These are phyloP conservation scores for Colletotrichum sansevieriae DNA, from an alignment of 2,329 filamentous ascomycete species.

Conservation along the genomic window DNA sequence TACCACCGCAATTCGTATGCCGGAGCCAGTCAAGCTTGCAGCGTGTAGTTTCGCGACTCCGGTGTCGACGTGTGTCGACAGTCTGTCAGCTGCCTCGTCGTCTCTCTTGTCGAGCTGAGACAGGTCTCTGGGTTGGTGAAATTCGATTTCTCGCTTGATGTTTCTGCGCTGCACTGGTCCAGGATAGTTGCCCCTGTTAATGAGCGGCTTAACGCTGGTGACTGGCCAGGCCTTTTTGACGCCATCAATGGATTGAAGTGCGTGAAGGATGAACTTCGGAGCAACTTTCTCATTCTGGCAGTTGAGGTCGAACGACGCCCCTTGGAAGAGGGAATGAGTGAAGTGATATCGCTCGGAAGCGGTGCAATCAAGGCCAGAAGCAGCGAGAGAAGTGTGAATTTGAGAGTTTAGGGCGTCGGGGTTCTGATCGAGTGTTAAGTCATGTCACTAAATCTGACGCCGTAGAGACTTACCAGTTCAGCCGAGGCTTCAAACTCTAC, in stretches of 20 bases:
- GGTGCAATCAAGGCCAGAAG: slow-evolving; percentile 11
- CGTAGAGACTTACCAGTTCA: slow-evolving; percentile 3
- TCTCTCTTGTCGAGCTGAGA: not conserved
- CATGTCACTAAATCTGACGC: not conserved
- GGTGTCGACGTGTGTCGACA: slow-evolving; percentile 46
- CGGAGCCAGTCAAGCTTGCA: slow-evolving; percentile 16
- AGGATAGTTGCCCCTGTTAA: not conserved
- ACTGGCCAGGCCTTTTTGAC: slow-evolving; percentile 34
- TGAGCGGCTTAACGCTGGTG: not conserved
- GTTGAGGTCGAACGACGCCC: slow-evolving; percentile 20
- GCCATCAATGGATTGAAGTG: slow-evolving; percentile 8
- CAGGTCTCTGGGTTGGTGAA: not conserved
- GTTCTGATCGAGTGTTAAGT: not conserved
- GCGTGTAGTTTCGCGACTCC: slow-evolving; percentile 29
- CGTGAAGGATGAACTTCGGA: not conserved
- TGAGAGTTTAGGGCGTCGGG: not conserved
- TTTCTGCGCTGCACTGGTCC: not conserved
- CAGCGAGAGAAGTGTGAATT: slow-evolving; percentile 7
- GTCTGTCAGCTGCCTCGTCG: not conserved
- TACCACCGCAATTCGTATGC: slow-evolving; percentile 25
- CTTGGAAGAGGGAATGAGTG: slow-evolving; percentile 19
- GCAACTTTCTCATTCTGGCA: slow-evolving; percentile 4
- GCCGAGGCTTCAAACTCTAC: slow-evolving; percentile 22
- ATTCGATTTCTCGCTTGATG: not conserved
- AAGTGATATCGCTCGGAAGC: slow-evolving; percentile 15